A percentile compares a stretch with the other conserved stretches of the same genome.
Evolutionary conservation across 139 green algal genomes (phyloP).

Genomic region (Ettlia oleoabundans): DNA sequence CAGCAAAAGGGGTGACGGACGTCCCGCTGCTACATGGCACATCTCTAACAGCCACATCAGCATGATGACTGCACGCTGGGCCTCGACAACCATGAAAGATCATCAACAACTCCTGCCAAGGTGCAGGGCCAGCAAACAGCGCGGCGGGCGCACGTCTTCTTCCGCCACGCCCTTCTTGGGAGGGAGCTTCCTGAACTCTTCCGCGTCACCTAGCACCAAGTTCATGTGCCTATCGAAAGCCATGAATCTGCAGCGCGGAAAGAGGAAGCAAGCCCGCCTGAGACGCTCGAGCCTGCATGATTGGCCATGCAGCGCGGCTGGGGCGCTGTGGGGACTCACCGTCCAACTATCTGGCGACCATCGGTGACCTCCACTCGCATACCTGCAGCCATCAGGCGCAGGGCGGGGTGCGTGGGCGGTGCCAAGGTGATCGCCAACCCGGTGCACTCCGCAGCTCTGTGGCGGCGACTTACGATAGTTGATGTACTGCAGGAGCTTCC

Average conservation of each 20-base stretch:
- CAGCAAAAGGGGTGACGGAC: not conserved
- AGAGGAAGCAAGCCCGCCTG: not conserved
- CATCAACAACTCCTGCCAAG: no score
- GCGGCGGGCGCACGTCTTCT: constrained; percentile 70
- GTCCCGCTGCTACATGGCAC: no score
- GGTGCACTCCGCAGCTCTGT: no score
- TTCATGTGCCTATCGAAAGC: constrained; percentile 99
- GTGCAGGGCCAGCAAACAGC: not conserved
- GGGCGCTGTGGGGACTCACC: constrained; percentile 53
- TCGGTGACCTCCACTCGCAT: constrained; percentile 90
- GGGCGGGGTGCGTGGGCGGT: not conserved
- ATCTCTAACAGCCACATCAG: no score
- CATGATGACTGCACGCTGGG: constrained; percentile 7
- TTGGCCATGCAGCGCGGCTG: not conserved
- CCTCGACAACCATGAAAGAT: not conserved
- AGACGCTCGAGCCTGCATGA: not conserved
- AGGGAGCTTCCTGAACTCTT: constrained; percentile 95
- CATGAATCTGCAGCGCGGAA: constrained; percentile 92
- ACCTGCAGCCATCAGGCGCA: constrained; percentile 60
- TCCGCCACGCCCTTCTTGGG: constrained; percentile 91
- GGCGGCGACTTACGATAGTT: constrained; percentile 88
- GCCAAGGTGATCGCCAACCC: not conserved
- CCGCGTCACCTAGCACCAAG: constrained; percentile 95
- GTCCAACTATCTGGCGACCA: constrained; percentile 91
- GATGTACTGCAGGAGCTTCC: constrained; percentile 97